Conservation (phyloP, 2,329 filamentous ascomycete genomes). For the Fusarium domesticum region DNA sequence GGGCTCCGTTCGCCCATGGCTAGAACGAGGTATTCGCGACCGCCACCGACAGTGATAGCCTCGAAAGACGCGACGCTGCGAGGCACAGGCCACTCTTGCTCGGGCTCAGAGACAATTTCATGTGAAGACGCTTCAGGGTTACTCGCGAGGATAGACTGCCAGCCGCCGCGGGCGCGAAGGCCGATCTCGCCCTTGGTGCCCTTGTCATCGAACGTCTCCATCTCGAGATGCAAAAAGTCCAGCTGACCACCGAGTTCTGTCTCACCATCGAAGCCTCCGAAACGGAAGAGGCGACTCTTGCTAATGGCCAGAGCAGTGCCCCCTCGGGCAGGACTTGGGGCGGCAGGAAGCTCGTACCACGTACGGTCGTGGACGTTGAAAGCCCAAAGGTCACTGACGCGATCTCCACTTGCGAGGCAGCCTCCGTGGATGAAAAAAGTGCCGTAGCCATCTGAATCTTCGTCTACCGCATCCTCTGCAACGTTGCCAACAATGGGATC, state of each 20-base stretch:
- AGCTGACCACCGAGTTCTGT: conserved; percentile 67
- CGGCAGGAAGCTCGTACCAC: conserved; percentile 67
- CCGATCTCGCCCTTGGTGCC: conserved; percentile 48
- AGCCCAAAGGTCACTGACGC: conserved; percentile 70
- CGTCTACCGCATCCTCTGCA: conserved; percentile 56
- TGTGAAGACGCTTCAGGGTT: conserved; percentile 33
- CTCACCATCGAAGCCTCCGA: conserved; percentile 75
- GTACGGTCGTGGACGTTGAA: conserved; percentile 63
- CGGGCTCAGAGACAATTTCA: conserved; percentile 35
- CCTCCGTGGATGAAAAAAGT: conserved; percentile 77
- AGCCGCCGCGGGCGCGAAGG: conserved; percentile 49
- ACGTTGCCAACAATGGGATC: conserved; percentile 56
- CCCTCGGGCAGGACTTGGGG: conserved; percentile 63
- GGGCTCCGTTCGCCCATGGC: conserved; percentile 56
- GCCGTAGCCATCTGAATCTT: conserved; percentile 60
- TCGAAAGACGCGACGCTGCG: conserved; percentile 55
- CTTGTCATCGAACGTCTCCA: conserved; percentile 55
- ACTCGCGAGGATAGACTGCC: conserved; percentile 50
- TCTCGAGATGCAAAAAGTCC: conserved; percentile 60
- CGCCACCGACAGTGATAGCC: conserved; percentile 55
- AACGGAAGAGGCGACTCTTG: conserved; percentile 67
- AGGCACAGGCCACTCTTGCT: conserved; percentile 48
- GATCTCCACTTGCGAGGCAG: conserved; percentile 59
- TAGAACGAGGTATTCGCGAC: conserved; percentile 61
- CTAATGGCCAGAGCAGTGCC: conserved; percentile 66